Base-by-base conservation (phyloP, 2,329 filamentous ascomycete species). In the Xylaria sp. region DNA sequence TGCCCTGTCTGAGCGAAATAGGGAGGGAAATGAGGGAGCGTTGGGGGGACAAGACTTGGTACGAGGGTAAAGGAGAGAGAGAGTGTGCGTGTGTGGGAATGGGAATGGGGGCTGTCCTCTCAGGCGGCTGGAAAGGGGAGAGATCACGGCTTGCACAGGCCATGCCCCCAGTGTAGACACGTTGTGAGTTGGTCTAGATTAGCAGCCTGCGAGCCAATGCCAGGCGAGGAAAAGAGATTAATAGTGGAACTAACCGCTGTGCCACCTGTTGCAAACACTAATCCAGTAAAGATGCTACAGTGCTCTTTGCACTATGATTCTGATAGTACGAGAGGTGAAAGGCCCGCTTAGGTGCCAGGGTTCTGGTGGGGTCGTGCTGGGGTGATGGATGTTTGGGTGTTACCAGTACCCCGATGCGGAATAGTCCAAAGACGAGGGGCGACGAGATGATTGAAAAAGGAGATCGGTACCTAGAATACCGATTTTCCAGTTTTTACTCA, bases 1-100 rank as follows among this genome's bases (percentile, higher is more conserved):
- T 69, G 67, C 69, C 67, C 69, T 65, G 67, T 65, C 58, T 61
- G 67, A 71, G 69, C 61, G 49, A 69, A 69, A 67, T 65, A 71
- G 67, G 67, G 64, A 69, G 67, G 69, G 54, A 64, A 49, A 61
- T 60, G 69, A 71, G 69, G 64, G 69, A 71, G 64, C 56, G 67
- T 67, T 33, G 62, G 62, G 63, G 66, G 62, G 51, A 63, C 23
- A 58, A 65, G 66, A 31, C 46, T 51, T 61, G 58, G 60, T 66
- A 48, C 56, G 68, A 70, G 65, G 65, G 68, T 66, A 68, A 71
- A 66, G 57, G 33, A 36, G 33, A 8, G 67, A 68, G 65, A 46
- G 68, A 64, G 62, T 51, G 66, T 56, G 54, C 46, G 60, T 60
- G 59, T 51, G 55, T 71, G 64, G 57, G 54, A 67, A 67, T 66